Evolutionary conservation across 345 rosid genomes (phyloP).

Genomic region (Toxicodendron radicans): DNA sequence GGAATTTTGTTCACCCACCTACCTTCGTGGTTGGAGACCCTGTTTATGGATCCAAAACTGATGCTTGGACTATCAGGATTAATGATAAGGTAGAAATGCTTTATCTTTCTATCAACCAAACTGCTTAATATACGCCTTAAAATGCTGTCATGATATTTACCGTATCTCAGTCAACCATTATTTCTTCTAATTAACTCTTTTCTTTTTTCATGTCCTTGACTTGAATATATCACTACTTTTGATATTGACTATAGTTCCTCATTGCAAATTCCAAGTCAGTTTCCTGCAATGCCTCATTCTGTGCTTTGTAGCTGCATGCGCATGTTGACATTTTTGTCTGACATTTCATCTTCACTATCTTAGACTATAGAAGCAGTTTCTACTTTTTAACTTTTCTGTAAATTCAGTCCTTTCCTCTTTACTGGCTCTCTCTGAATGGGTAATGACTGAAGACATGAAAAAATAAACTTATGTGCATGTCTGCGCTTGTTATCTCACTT

Average conservation of each 20-base stretch:
- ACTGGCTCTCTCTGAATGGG: no score
- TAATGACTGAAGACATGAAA: no score
- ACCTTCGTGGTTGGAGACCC: conserved; percentile 67
- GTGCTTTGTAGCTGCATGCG: no score
- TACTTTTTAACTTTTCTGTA: no score
- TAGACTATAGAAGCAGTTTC: no score
- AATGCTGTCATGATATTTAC: neutral
- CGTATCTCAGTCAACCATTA: no score
- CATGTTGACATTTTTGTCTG: no score
- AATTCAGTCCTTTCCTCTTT: no score
- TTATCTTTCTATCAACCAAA: neutral
- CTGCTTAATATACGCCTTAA: neutral
- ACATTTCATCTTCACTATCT: no score
- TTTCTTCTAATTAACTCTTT: no score
- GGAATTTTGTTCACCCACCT: conserved; percentile 47
- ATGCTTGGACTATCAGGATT: conserved; percentile 53
- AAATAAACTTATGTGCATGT: no score
- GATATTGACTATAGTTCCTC: neutral
- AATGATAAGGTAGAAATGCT: conserved; percentile 47
- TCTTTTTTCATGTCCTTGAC: neutral
- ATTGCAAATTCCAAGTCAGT: neutral
- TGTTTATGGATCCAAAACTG: conserved; percentile 49
- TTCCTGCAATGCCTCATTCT: neutral
- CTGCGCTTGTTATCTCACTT: no score
- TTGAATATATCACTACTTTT: conserved; percentile 4